Evolutionary conservation across 225 moss, liverwort and hornwort species (phyloP), one percentile per base, ranked within the genome.

Genomic region (Thuidium tamariscinum): DNA sequence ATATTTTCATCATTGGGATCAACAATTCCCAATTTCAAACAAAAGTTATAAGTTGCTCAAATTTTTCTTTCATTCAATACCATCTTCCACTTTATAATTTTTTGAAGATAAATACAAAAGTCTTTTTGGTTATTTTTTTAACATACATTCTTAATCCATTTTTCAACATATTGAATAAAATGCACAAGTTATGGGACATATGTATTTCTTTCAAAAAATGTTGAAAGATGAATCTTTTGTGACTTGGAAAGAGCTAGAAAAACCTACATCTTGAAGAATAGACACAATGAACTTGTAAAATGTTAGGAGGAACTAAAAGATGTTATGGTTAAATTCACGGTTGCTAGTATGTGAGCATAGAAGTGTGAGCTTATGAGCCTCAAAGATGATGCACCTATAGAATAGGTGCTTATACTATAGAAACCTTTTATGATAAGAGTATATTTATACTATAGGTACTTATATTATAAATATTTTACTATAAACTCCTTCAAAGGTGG

Each of bases 271-370:
- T 69, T 41, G 25, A 69, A 69, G 39, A 25, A 1, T 32, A 74
- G 4, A 5, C 51, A 19, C 30, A 48, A 21, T 13, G 13, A 74
- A 34, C 13, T 74, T 74, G 32, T 2, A 74, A 51, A 74, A 13
- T 13, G 51, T 73, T 2, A 1, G 2, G 0, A 73, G 5, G 34
- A 74, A 49, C 12, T 32, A 20, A 74, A 20, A 0, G n/a, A 52
- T 0, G 1, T 7, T 7, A 49, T 0, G 1, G 0, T 51, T 49
- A 13, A 1, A 22, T 74, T 34, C n/a, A n/a, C n/a, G n/a, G n/a
- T n/a, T n/a, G n/a, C n/a, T n/a, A n/a, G n/a, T n/a, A n/a, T n/a
- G n/a, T n/a, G n/a, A n/a, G n/a, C n/a, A n/a, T n/a, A n/a, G n/a
- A n/a, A n/a, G n/a, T n/a, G n/a, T n/a, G n/a, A n/a, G n/a, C n/a